Conservation (phyloP, 352 stramenopile species). For the Phytophthora pisi region DNA sequence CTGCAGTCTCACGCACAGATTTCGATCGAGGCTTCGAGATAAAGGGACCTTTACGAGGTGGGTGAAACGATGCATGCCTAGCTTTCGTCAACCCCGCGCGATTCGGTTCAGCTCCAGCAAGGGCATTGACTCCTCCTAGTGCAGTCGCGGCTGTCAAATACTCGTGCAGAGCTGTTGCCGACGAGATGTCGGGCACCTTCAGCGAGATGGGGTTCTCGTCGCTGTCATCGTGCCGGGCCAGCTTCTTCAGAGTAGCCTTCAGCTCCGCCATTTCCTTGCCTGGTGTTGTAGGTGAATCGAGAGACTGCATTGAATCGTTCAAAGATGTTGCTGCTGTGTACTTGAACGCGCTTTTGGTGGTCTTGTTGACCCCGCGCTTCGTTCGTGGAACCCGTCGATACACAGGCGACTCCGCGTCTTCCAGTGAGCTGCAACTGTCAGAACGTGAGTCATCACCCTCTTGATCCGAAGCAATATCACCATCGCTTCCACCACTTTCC, state of each 20-base stretch:
- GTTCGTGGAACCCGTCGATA: constrained; percentile 11
- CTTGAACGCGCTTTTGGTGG: constrained; percentile 2
- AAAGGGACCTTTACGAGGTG: constrained; percentile 15
- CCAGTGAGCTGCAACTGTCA: constrained; percentile 16
- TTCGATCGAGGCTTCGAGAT: constrained; percentile 22
- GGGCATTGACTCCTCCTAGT: constrained; percentile 10
- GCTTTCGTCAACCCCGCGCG: neutral
- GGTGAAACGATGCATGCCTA: constrained; percentile 34
- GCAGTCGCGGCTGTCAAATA: constrained; percentile 37
- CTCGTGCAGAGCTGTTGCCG: constrained; percentile 24
- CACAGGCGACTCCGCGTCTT: constrained; percentile 8
- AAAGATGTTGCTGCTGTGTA: constrained; percentile 5
- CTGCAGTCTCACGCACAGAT: constrained; percentile 18
- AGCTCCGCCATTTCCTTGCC: constrained; percentile 72
- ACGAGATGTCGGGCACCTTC: constrained; percentile 17
- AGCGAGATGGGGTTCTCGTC: constrained; percentile 6
- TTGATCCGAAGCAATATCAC: constrained; percentile 6
- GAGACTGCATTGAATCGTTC: constrained; percentile 25
- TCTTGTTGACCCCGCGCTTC: constrained; percentile 4
- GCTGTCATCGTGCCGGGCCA: constrained; percentile 48
- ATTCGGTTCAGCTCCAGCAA: constrained; percentile 16
- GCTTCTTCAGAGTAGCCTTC: constrained; percentile 72
- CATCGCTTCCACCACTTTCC: constrained; percentile 24
- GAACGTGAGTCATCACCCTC: constrained; percentile 3
- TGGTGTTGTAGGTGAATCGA: constrained; percentile 38